phyloP scores from a whole-genome alignment of 2,329 filamentous ascomycete species.

The Karstenula rhodostoma region DNA sequence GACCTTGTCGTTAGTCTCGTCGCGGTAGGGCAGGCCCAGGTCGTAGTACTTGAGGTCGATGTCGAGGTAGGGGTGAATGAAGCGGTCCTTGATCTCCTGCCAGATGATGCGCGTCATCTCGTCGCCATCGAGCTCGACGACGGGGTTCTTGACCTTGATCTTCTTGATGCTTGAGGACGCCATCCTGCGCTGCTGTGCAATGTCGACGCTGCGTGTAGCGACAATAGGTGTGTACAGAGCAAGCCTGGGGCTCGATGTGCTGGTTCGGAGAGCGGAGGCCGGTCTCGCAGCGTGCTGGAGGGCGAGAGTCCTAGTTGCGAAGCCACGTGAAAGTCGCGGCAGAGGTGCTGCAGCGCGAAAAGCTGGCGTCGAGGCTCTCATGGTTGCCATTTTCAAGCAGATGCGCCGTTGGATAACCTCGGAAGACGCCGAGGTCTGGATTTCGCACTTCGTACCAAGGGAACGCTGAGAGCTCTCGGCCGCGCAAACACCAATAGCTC shows the following conservation, averaged over 20 bases:
- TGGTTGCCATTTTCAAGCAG: conserved; percentile 27
- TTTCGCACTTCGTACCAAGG: conserved; percentile 8
- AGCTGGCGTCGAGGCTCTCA: conserved; percentile 41
- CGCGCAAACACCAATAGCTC: conserved; percentile 28
- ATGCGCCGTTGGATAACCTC: conserved; percentile 35
- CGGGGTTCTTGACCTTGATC: conserved; percentile 99
- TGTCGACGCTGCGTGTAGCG: conserved; percentile 3
- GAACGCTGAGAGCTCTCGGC: conserved; percentile 26
- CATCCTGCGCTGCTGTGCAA: conserved; percentile 42
- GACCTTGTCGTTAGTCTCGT: conserved; percentile 95
- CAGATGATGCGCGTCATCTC: conserved; percentile 99
- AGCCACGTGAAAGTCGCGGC: conserved; percentile 34
- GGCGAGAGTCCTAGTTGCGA: conserved; percentile 42
- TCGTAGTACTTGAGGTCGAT: conserved; percentile 99
- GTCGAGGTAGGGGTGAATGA: conserved; percentile 95
- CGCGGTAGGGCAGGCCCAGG: conserved; percentile 90
- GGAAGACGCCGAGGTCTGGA: conserved; percentile 21
- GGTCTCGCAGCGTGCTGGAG: conserved; percentile 32
- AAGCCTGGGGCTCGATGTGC: conserved; percentile 22
- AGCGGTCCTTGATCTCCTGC: conserved; percentile 96
- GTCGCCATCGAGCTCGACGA: conserved; percentile 95
- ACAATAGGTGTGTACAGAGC: conserved; percentile 8
- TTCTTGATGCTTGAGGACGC: conserved; percentile 82
- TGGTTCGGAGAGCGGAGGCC: conserved; percentile 27
- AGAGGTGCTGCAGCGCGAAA: conserved; percentile 33